These are phyloP conservation scores for Wickerhamomyces sp. DNA, from an alignment of 1,139 yeast genomes.

Conservation along the genomic window DNA sequence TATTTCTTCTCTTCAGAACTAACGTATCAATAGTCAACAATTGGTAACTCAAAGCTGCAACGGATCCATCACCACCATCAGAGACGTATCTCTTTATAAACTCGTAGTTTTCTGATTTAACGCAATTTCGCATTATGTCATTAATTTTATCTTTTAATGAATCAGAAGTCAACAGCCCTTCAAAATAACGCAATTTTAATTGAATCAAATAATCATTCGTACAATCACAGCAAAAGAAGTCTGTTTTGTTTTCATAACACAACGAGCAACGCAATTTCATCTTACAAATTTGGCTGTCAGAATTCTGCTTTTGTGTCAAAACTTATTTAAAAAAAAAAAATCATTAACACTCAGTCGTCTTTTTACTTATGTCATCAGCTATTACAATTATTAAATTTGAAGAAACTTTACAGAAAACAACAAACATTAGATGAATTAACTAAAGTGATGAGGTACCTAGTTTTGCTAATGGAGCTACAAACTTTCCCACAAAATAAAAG, in stretches of 20 bases:
- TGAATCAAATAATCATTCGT: slow-evolving; percentile 11
- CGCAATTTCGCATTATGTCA: slow-evolving; percentile 13
- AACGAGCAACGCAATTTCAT: neutral
- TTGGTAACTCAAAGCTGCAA: slow-evolving; percentile 18
- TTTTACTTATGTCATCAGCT: no score
- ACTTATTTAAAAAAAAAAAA: no score
- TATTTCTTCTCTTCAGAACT: slow-evolving; percentile 7
- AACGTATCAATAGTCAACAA: slow-evolving; percentile 17
- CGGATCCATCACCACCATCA: neutral
- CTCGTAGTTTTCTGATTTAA: slow-evolving; percentile 13
- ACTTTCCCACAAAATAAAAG: no score
- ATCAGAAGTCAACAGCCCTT: slow-evolving; percentile 7
- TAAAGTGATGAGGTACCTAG: no score
- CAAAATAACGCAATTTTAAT: slow-evolving; percentile 15
- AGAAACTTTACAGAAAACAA: no score
- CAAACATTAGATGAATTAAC: no score
- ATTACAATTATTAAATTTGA: neutral
- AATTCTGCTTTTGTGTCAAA: neutral
- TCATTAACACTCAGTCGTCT: no score
- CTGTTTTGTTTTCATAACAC: neutral
- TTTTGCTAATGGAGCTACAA: no score
- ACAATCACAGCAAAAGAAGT: slow-evolving; percentile 12
- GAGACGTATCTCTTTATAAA: slow-evolving; percentile 9
- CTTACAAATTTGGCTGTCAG: neutral
- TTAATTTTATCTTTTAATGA: slow-evolving; percentile 11